Conservation (phyloP, 1,139 yeast species). For the Taiozyma sp. region DNA sequence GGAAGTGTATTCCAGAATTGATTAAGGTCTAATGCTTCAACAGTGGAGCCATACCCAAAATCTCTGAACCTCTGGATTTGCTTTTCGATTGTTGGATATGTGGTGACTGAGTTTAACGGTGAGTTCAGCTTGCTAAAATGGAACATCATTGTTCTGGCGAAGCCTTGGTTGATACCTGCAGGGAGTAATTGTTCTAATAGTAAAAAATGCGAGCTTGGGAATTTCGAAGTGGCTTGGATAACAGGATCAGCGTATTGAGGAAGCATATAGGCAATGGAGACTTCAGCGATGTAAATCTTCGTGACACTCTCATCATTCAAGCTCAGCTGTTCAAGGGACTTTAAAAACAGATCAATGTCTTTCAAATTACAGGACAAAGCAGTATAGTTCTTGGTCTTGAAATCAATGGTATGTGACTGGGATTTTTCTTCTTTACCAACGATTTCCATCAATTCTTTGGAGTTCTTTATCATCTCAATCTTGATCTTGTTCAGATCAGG, state of each 20-base stretch:
- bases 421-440: slow-evolving; percentile 32
- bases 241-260: slow-evolving; percentile 64
- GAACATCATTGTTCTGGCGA: slow-evolving; percentile 69
- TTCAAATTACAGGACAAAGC: slow-evolving; percentile 74
- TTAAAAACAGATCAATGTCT: slow-evolving; percentile 37
- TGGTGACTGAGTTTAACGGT: slow-evolving; percentile 60
- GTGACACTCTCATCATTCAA: slow-evolving; percentile 30
- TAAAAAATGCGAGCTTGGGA: slow-evolving; percentile 55
- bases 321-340: slow-evolving; percentile 29
- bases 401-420: slow-evolving; percentile 27
- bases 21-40: slow-evolving; percentile 49
- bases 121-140: slow-evolving; percentile 68
- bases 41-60: slow-evolving; percentile 42
- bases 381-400: slow-evolving; percentile 45
- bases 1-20: slow-evolving; percentile 51
- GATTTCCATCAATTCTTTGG: slow-evolving; percentile 43
- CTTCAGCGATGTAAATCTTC: slow-evolving; percentile 73
- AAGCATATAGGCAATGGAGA: slow-evolving; percentile 77
- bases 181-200: slow-evolving; percentile 74
- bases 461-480: slow-evolving; percentile 42
- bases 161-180: slow-evolving; percentile 56
- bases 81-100: slow-evolving; percentile 47
- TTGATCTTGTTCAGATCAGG: slow-evolving; percentile 63
- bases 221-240: slow-evolving; percentile 41
- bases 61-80: slow-evolving; percentile 48